Evolutionary conservation across 495 filamentous ascomycete genomes (phyloP).

Genomic region (Endocarpon pusillum): DNA sequence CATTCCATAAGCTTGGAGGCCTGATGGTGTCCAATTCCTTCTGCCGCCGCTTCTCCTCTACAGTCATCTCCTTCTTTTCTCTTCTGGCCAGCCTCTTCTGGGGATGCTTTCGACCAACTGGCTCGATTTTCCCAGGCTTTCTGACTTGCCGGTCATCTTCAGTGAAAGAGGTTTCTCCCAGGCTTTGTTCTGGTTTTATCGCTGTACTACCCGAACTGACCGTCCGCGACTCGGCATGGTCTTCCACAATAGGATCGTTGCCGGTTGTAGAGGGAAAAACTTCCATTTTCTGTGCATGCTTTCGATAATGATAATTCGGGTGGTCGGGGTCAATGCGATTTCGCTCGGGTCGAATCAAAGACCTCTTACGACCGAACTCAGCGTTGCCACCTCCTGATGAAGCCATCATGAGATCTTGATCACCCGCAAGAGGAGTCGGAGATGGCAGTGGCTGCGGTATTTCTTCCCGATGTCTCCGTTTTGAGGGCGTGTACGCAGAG

Average conservation of each 20-base stretch:
- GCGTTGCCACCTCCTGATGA: conserved; percentile 16
- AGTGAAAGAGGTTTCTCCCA: conserved; percentile 6
- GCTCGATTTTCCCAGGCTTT: conserved; percentile 28
- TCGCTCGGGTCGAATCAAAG: conserved; percentile 75
- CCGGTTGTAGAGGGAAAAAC: conserved; percentile 80
- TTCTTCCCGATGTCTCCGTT: conserved; percentile 11
- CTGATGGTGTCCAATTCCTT: conserved; percentile 51
- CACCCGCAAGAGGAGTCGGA: conserved; percentile 16
- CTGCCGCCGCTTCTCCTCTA: conserved; percentile 41
- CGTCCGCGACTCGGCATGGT: conserved; percentile 38
- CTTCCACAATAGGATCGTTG: conserved; percentile 71
- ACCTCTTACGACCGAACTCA: conserved; percentile 55
- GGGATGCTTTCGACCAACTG: conserved; percentile 29
- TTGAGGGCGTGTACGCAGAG: conserved; percentile 18
- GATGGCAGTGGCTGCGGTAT: conserved; percentile 17
- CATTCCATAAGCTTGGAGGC: conserved; percentile 81
- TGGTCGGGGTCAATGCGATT: conserved; percentile 64
- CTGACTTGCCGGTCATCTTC: too few relatives aligned
- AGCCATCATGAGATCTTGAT: conserved; percentile 21
- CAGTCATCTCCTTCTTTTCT: conserved; percentile 27
- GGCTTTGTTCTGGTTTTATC: conserved; percentile 22
- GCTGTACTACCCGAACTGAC: conserved; percentile 38
- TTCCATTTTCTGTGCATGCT: conserved; percentile 75
- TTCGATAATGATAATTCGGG: conserved; percentile 85
- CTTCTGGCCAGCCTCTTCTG: conserved; percentile 35